Evolutionary conservation across 2,329 filamentous ascomycete species (phyloP), one percentile per base, ranked within the genome.

Genomic region (Colletotrichum eleusines): DNA sequence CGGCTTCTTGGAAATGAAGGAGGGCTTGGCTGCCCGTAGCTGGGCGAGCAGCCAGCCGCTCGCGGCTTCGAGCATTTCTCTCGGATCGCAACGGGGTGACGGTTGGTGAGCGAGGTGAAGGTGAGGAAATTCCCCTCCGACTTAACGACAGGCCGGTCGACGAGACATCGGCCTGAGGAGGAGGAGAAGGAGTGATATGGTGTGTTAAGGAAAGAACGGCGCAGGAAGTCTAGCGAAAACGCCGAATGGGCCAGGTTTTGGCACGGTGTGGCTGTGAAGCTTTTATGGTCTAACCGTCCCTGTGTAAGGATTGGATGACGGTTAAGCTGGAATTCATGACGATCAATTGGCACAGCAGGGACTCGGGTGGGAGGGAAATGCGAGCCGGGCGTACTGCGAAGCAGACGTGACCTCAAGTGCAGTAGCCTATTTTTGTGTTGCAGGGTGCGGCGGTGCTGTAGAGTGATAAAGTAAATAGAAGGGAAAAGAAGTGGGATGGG

Each of bases 1-100:
- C 20, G 90, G 91, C 75, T 87, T 85, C 76, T 86, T 88, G 63
- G 86, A 86, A 35, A 89, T 75, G 73, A 91, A 89, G 20, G 87
- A 83, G 3, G 88, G 88, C 76, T 87, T 88, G 73, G 88, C 76
- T 69, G 83, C 79, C 78, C 81, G 83, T 72, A 88, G 68, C 75
- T 86, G 82, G 46, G 77, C 78, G 59, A 73, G 63, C 59, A 73
- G 63, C 72, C 72, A 73, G 63, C 54, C 72, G 71, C 77, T 78
- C 69, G 75, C 66, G 69, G 74, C 73, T 70, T 79, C 75, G 70
- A 84, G 78, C 79, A 80, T 81, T 51, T 64, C 68, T 63, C 64
- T 58, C 68, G 20, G 38, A 42, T 68, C 51, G 64, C 64, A 53
- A 68, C 35, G 53, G 31, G 64, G 42, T 44, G 26, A 33, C 20